Conservation (phyloP, 208 protist genomes). For the Crithidia brevicula region DNA sequence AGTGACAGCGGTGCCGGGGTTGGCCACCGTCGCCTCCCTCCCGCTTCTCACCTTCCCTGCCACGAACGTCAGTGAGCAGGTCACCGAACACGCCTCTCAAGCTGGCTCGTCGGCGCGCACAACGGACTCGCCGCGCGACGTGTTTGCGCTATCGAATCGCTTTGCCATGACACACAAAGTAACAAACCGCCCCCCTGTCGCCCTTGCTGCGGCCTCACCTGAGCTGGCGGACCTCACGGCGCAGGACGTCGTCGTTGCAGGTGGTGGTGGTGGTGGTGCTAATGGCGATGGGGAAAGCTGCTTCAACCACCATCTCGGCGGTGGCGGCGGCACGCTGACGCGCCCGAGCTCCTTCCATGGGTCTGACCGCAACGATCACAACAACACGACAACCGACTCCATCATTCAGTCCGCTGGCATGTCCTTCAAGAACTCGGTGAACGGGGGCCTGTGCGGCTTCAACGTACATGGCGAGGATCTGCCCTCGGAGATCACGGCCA, state of each 20-base stretch:
- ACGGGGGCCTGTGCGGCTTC: slow-evolving; percentile 12
- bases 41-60: slow-evolving; percentile 3
- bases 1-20: background rate
- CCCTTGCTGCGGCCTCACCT: slow-evolving; percentile 13
- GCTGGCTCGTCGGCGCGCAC: background rate
- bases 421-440: slow-evolving; percentile 31
- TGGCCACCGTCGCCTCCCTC: background rate
- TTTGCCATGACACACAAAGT: slow-evolving; percentile 14
- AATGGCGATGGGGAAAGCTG: too few relatives aligned
- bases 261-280: background rate
- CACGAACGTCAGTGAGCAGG: background rate
- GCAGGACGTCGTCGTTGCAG: background rate
- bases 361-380: background rate
- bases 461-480: slow-evolving; percentile 17
- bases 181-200: slow-evolving; percentile 16
- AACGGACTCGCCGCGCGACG: slow-evolving; percentile 4
- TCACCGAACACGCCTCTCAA: background rate
- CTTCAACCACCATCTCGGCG: too few relatives aligned
- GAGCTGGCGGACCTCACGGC: background rate
- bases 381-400: slow-evolving; percentile 27
- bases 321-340: background rate
- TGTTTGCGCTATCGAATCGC: slow-evolving; percentile 12
- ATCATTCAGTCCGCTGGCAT: slow-evolving; percentile 51
- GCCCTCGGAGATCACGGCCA: slow-evolving; percentile 68
- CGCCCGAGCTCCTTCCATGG: slow-evolving; percentile 6